phyloP scores from a whole-genome alignment of 441 rosid species.

The Populus trichocarpa region DNA sequence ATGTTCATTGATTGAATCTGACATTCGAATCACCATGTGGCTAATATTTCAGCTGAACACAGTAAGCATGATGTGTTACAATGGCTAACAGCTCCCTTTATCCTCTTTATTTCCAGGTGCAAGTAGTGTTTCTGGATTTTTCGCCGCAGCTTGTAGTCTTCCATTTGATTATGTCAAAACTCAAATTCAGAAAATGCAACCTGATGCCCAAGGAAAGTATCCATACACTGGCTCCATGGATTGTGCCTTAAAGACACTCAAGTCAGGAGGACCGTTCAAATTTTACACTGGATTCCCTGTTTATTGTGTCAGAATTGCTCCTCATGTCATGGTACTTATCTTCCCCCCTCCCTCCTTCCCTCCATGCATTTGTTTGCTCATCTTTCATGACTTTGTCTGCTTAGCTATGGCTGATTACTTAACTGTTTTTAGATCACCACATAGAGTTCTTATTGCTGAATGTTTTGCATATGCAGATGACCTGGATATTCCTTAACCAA shows the following conservation, averaged over 20 bases:
- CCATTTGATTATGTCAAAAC: conserved; percentile 96
- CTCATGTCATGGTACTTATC: conserved; percentile 87
- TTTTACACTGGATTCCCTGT: conserved; percentile 98
- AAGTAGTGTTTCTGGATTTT: conserved; percentile 84
- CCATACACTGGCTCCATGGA: conserved; percentile 91
- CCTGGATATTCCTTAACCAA: conserved; percentile 99
- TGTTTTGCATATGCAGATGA: conserved; percentile 66
- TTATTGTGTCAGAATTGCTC: conserved; percentile 89
- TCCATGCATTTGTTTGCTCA: neutral
- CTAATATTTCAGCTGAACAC: neutral
- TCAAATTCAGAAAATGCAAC: conserved; percentile 99
- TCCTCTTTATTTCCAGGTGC: conserved; percentile 51
- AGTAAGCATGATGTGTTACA: neutral
- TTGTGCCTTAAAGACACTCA: conserved; percentile 73
- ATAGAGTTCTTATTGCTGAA: conserved; percentile 10
- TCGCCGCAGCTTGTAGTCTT: conserved; percentile 91
- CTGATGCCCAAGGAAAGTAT: conserved; percentile 84
- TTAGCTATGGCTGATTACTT: neutral
- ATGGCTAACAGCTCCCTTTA: neutral
- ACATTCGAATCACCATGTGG: neutral
- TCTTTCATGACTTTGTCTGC: neutral
- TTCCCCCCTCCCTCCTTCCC: neutral
- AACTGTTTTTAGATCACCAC: neutral
- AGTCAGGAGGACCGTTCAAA: conserved; percentile 84
- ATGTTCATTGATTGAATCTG: neutral